Conservation (phyloP, 495 filamentous ascomycete species). For the Penicillium soppii region DNA sequence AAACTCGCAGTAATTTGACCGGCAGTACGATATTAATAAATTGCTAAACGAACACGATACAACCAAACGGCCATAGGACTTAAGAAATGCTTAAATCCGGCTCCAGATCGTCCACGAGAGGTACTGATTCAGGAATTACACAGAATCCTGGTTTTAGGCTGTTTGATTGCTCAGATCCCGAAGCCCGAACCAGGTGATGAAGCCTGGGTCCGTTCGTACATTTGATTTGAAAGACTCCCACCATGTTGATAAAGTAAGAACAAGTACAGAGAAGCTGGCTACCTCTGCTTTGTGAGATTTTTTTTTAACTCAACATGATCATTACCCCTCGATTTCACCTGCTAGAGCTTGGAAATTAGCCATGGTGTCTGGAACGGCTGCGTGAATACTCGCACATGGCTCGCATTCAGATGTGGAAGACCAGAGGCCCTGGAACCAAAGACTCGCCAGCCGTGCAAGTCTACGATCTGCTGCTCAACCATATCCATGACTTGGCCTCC, state of each 20-base stretch:
- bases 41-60: not conserved
- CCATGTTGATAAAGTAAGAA: not conserved
- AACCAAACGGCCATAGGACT: not conserved
- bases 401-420: too few species aligned
- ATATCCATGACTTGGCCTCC: too few species aligned
- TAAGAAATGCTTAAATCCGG: not conserved
- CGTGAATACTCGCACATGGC: too few species aligned
- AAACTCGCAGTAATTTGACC: not conserved
- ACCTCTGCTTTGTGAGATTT: not conserved
- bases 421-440: too few species aligned
- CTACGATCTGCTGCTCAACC: too few species aligned
- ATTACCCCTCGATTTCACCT: not conserved
- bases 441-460: too few species aligned
- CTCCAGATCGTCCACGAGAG: not conserved
- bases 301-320: not conserved
- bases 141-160: not conserved
- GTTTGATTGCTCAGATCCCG: not conserved
- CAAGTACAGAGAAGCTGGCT: not conserved
- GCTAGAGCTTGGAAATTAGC: not conserved
- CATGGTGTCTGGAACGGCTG: not conserved
- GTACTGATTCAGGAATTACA: not conserved
- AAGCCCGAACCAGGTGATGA: not conserved
- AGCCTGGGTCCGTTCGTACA: not conserved
- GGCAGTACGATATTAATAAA: not conserved
- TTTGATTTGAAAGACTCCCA: not conserved